phyloP scores from a whole-genome alignment of 768 basidiomycete species.

The Amanita subjunquillea region DNA sequence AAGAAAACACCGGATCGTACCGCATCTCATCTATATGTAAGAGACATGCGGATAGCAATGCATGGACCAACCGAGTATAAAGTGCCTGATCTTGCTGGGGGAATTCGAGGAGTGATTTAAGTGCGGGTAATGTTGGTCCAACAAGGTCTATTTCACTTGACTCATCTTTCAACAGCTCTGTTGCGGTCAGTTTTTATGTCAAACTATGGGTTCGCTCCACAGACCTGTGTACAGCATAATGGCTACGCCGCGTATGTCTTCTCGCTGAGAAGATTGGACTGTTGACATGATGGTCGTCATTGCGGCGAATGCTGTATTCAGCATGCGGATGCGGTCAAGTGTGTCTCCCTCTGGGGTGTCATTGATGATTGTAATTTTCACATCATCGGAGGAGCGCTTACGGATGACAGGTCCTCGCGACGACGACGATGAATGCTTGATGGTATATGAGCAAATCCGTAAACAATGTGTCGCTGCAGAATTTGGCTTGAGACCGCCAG shows the following conservation, averaged over 20 bases:
- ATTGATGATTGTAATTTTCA: constrained; percentile 3
- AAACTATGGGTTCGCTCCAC: not conserved
- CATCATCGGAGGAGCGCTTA: constrained; percentile 17
- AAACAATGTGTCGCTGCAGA: constrained; percentile 59
- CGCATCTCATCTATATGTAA: constrained; percentile 88
- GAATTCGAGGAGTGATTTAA: constrained; percentile 65
- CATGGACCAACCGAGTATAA: constrained; percentile 59
- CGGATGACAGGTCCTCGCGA: constrained; percentile 41
- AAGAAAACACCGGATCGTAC: constrained; percentile 27
- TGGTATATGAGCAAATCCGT: constrained; percentile 70
- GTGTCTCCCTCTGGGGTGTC: constrained; percentile 32
- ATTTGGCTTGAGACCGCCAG: constrained; percentile 30
- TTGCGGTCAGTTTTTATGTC: not conserved
- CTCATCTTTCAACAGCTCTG: constrained; percentile 84
- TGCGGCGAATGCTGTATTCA: constrained; percentile 51
- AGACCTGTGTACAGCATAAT: constrained; percentile 73
- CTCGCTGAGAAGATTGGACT: constrained; percentile 44
- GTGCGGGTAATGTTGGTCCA: constrained; percentile 67
- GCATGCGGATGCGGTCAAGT: constrained; percentile 51
- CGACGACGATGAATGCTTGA: constrained; percentile 62
- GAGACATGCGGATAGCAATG: constrained; percentile 77
- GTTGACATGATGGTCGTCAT: constrained; percentile 50
- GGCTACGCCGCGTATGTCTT: constrained; percentile 73
- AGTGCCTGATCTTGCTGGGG: constrained; percentile 36
- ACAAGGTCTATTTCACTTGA: constrained; percentile 68